phyloP scores from a whole-genome alignment of 495 filamentous ascomycete genomes.

The Penicillium paxilli region DNA sequence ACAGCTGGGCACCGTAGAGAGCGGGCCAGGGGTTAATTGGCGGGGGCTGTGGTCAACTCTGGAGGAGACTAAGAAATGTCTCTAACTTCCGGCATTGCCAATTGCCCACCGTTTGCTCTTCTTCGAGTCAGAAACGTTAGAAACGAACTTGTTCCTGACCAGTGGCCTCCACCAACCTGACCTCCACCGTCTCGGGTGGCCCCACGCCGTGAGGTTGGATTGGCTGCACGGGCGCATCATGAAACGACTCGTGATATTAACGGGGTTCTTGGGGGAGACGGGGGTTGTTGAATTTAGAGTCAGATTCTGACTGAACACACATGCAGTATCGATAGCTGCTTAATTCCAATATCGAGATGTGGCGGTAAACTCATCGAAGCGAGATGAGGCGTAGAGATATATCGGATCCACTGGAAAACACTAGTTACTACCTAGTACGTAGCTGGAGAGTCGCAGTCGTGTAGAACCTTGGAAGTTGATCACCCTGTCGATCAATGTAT shows the following conservation, averaged over 20 bases:
- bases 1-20: not conserved
- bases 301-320: too few relatives aligned
- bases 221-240: constrained; percentile 10
- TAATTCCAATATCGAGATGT: too few relatives aligned
- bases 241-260: constrained; percentile 13
- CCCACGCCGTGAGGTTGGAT: constrained; percentile 15
- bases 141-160: constrained; percentile 14
- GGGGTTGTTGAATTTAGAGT: not conserved
- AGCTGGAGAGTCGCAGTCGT: too few relatives aligned
- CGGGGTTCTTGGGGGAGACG: not conserved
- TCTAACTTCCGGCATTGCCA: not conserved
- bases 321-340: too few relatives aligned
- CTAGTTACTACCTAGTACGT: too few relatives aligned
- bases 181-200: constrained; percentile 10
- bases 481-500: too few relatives aligned
- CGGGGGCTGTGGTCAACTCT: not conserved
- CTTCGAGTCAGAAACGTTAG: not conserved
- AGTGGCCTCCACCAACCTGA: constrained; percentile 2
- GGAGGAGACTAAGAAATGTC: not conserved
- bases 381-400: too few relatives aligned
- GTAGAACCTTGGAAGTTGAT: too few relatives aligned
- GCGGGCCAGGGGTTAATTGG: not conserved
- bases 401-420: too few relatives aligned
- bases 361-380: too few relatives aligned
- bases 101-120: constrained; percentile 3